Conservation (phyloP, 352 stramenopile genomes). For the Phytophthora capsici region DNA sequence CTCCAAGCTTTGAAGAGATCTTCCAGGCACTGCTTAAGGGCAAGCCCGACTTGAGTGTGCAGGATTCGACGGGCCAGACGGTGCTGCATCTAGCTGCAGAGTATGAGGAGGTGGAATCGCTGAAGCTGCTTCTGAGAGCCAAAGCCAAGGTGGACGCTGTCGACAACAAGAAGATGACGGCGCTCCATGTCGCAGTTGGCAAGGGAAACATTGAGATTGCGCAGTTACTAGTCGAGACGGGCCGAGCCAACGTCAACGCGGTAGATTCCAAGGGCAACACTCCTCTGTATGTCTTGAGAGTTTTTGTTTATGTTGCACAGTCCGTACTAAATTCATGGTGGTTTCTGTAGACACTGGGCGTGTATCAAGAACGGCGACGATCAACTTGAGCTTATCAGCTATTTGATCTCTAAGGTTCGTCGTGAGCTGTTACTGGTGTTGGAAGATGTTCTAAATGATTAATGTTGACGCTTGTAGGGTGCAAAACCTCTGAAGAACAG, state of each 20-base stretch:
- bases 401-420: conserved; percentile 66
- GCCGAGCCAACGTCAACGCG: conserved; percentile 63
- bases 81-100: conserved; percentile 75
- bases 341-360: conserved; percentile 63
- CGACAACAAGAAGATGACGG: conserved; percentile 81
- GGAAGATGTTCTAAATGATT: neutral
- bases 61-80: conserved; percentile 71
- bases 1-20: conserved; percentile 68
- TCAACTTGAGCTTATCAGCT: conserved; percentile 55
- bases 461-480: conserved; percentile 39
- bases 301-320: neutral
- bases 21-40: conserved; percentile 71
- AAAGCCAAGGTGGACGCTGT: conserved; percentile 70
- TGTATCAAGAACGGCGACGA: conserved; percentile 64
- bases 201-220: conserved; percentile 72
- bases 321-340: conserved; percentile 3
- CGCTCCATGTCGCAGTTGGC: conserved; percentile 66
- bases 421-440: neutral
- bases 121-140: conserved; percentile 63
- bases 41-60: conserved; percentile 67
- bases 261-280: conserved; percentile 75
- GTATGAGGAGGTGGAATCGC: conserved; percentile 65
- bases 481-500: conserved; percentile 67
- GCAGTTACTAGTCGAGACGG: conserved; percentile 64
- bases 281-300: conserved; percentile 48